Percentiles rank a stretch among this genome's conserved stretches.
phyloP scores from a whole-genome alignment of 2,329 filamentous ascomycete genomes.

The Penicillium expansum region DNA sequence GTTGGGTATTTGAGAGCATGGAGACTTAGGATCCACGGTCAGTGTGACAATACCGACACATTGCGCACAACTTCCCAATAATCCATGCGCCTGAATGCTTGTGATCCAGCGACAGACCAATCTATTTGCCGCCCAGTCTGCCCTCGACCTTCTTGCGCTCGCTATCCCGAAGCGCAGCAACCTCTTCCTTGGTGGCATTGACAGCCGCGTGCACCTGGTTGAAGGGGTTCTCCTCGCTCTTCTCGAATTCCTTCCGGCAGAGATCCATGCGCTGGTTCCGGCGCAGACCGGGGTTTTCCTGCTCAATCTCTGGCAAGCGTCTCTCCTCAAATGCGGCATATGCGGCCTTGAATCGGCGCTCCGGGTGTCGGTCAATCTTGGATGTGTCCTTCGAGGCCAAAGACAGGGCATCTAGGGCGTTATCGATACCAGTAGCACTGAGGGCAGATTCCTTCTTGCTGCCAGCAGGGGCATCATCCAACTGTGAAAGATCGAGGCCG shows the following conservation, averaged over 20 bases:
- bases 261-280: slow-evolving; percentile 80
- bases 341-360: slow-evolving; percentile 82
- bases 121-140: slow-evolving; percentile 50
- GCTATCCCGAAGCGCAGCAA: slow-evolving; percentile 61
- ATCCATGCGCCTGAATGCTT: not conserved
- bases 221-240: slow-evolving; percentile 91
- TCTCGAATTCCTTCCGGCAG: slow-evolving; percentile 90
- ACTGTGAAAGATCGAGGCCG: slow-evolving; percentile 71
- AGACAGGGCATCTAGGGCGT: slow-evolving; percentile 82
- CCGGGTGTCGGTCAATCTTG: slow-evolving; percentile 85
- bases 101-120: not conserved
- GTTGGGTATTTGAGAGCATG: not conserved
- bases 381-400: slow-evolving; percentile 58
- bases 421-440: slow-evolving; percentile 86
- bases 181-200: slow-evolving; percentile 75
- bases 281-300: slow-evolving; percentile 75
- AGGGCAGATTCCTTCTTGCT: slow-evolving; percentile 57
- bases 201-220: slow-evolving; percentile 77
- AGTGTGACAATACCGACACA: slow-evolving; percentile 9
- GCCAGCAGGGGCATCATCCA: slow-evolving; percentile 59
- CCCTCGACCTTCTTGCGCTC: slow-evolving; percentile 75
- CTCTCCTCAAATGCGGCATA: slow-evolving; percentile 79
- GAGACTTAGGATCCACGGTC: not conserved
- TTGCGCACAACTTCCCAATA: slow-evolving; percentile 7
- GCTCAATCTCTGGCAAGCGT: slow-evolving; percentile 78